Base-by-base conservation (phyloP, 306 rosid species). In the Trifolium subterraneum region DNA sequence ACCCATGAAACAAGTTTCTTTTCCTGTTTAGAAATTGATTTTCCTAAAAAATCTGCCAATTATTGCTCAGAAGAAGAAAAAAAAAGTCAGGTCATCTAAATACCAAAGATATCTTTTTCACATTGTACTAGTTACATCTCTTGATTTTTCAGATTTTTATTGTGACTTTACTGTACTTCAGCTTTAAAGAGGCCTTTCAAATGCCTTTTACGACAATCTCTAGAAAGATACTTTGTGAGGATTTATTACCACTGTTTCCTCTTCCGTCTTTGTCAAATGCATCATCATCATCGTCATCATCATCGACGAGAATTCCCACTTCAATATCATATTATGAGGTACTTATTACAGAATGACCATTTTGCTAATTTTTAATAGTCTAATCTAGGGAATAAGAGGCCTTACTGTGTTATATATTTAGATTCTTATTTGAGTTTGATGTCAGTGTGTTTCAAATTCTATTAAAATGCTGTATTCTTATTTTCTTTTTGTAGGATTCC, bases 111-210 rank as follows among this genome's bases (percentile, higher is more conserved):
- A 73, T 83, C 31, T 51, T 23, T 23, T 73, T 74, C 71, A 44
- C 62, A 12, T 33, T 73, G 54, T 65, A 67, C 76, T 48, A 25
- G 56, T 55, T 67, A 78, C 54, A 36, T 70, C 14, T 27, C 33
- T 78, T 29, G 55, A 71, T 35, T 70, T 64, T 80, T 68, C 73
- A 60, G 36, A 29, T 42, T 71, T 72, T 62, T 61, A 75, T 36
- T 76, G 70, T 72, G 78, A 78, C 52, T 42, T 42, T 44, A 13
- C 65, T 47, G 33, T 77, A 27, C 68, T 84, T 73, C 92, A 94
- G 98, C 90, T 94, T 94, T 64, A 87, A 84, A 84, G 97, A 94
- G 84, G 95, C 98, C 77, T 92, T 94, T 83, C 82, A 86, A 76
- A 94, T 86, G 95, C 98, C 97, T 65, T 91, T 88, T 35, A 87